phyloP scores from a whole-genome alignment of 2,329 filamentous ascomycete species.

The Alternaria gansuensis region DNA sequence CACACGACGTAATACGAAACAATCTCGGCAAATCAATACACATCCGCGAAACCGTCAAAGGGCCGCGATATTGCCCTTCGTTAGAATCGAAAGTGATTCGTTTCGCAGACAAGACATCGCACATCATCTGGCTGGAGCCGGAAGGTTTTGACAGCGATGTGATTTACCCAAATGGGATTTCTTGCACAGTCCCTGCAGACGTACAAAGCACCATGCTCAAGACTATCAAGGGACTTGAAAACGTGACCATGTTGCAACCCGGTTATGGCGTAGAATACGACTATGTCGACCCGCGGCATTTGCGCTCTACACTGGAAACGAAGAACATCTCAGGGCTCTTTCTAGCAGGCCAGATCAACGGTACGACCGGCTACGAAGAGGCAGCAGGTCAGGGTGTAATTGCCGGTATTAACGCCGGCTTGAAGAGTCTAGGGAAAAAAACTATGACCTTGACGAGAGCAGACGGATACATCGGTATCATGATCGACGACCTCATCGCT shows the following conservation, averaged over 20 bases:
- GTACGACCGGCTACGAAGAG: constrained; percentile 97
- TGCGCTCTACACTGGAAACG: constrained; percentile 90
- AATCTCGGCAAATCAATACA: constrained; percentile 98
- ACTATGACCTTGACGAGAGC: constrained; percentile 77
- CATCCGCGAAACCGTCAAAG: constrained; percentile 93
- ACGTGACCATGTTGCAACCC: constrained; percentile 89
- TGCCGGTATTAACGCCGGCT: constrained; percentile 91
- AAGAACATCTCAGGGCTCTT: constrained; percentile 90
- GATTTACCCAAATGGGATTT: constrained; percentile 95
- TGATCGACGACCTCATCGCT: constrained; percentile 97
- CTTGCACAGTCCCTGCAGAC: constrained; percentile 92
- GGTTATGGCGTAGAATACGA: constrained; percentile 99
- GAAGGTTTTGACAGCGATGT: constrained; percentile 91
- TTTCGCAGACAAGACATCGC: constrained; percentile 79
- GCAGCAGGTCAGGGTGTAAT: constrained; percentile 92
- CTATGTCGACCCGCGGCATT: constrained; percentile 91
- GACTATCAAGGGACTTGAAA: constrained; percentile 86
- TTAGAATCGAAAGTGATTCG: constrained; percentile 92
- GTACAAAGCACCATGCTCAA: constrained; percentile 86
- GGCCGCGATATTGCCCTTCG: constrained; percentile 93
- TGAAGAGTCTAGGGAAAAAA: constrained; percentile 72
- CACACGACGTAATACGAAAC: constrained; percentile 82
- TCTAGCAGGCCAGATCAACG: constrained; percentile 96
- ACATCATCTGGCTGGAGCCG: constrained; percentile 96
- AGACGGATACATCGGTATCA: constrained; percentile 96